Conservation (phyloP, 2,329 filamentous ascomycete genomes). For the Ophiostoma tasmaniense region DNA sequence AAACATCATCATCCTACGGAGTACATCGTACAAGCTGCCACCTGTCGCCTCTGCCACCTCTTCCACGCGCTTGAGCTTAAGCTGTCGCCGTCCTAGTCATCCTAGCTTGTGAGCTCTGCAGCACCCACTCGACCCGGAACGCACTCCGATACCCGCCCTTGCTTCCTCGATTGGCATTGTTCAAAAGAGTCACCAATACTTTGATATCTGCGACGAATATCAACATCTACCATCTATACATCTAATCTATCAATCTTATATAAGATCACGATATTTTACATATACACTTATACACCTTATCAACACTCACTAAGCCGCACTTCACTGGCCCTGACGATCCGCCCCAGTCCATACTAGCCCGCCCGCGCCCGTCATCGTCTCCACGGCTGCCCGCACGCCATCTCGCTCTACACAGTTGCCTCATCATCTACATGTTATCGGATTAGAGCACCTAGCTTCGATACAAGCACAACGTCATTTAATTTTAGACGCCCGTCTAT, state of each 20-base stretch:
- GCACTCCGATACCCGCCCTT: not conserved
- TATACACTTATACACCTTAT: not conserved
- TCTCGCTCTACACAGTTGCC: not conserved
- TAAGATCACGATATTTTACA: not conserved
- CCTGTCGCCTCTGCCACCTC: no score
- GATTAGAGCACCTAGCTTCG: not conserved
- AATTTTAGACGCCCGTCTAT: not conserved
- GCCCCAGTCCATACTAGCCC: not conserved
- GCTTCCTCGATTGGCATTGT: not conserved
- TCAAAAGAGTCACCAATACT: no score
- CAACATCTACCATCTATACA: no score
- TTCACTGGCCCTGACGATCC: constrained; percentile 2
- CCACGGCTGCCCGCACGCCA: not conserved
- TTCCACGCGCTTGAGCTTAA: not conserved
- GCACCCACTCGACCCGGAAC: not conserved
- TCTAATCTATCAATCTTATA: not conserved
- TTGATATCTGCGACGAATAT: no score
- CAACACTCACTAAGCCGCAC: not conserved
- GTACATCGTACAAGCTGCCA: no score
- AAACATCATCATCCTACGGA: not conserved
- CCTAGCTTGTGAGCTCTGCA: not conserved
- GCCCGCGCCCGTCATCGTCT: not conserved
- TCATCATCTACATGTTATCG: not conserved
- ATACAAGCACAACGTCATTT: not conserved
- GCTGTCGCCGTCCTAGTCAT: not conserved